A percentile compares a stretch with the other conserved stretches of the same genome.
Conservation (phyloP, 306 rosid species). For the Trifolium fragiferum region DNA sequence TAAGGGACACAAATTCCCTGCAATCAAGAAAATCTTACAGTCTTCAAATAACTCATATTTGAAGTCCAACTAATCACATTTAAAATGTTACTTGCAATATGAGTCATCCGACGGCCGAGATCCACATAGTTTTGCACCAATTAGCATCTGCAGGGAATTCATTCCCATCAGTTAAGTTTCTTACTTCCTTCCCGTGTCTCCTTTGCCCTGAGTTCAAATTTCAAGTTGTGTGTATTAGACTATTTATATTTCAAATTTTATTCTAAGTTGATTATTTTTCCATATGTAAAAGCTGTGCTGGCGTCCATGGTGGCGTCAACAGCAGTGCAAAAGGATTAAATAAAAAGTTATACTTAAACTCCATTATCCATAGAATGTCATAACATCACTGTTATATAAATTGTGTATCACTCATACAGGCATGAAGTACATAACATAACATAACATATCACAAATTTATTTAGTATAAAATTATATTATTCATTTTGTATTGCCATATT, state of each 20-base stretch:
- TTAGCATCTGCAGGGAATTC: no score
- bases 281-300: background rate
- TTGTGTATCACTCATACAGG: conserved; percentile 36
- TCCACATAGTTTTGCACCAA: no score
- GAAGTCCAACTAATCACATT: no score
- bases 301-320: background rate
- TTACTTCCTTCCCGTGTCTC: background rate
- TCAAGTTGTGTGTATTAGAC: background rate
- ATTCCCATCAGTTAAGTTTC: background rate
- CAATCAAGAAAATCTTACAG: background rate
- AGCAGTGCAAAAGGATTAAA: background rate
- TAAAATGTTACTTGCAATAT: background rate
- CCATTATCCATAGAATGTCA: conserved; percentile 39
- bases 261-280: background rate
- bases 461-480: no score
- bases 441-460: conserved; percentile 36
- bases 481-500: background rate
- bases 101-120: no score
- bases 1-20: background rate
- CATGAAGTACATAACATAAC: conserved; percentile 4
- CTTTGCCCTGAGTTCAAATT: conserved; percentile 1
- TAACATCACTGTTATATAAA: conserved; percentile 21
- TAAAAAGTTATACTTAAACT: background rate
- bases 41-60: background rate
- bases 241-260: background rate